These are phyloP conservation scores for Magnusiomyces tetraspermus DNA, from an alignment of 1,139 yeast species.

Conservation along the genomic window DNA sequence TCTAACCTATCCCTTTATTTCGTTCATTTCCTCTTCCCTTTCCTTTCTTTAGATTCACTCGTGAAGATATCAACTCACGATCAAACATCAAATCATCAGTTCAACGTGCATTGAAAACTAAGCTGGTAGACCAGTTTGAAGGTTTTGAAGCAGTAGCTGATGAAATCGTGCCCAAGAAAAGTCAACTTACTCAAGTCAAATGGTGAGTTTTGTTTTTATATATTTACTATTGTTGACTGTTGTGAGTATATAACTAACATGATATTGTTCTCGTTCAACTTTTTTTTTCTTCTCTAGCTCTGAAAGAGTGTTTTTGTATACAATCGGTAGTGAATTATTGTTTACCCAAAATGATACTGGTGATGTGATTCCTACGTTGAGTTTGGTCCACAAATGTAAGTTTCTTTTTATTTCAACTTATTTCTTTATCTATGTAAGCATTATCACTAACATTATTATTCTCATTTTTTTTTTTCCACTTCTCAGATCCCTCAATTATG, in stretches of 20 bases:
- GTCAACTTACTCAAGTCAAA: slow-evolving; percentile 72
- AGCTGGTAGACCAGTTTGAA: slow-evolving; percentile 64
- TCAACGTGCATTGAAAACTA: slow-evolving; percentile 72
- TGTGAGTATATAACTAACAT: too few species aligned
- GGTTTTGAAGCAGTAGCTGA: slow-evolving; percentile 66
- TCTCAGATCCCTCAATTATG: slow-evolving; percentile 50
- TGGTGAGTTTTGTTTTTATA: slow-evolving; percentile 35
- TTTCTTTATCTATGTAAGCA: not conserved
- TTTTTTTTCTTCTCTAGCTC: too few species aligned
- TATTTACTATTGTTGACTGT: too few species aligned
- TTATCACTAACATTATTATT: not conserved
- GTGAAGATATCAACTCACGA: slow-evolving; percentile 81
- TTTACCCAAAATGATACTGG: slow-evolving; percentile 79
- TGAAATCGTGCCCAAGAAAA: slow-evolving; percentile 79
- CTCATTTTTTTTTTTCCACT: too few species aligned
- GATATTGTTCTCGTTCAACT: too few species aligned
- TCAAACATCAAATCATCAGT: slow-evolving; percentile 89
- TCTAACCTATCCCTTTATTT: too few species aligned
- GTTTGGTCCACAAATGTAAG: slow-evolving; percentile 55
- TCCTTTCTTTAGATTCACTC: slow-evolving; percentile 78
- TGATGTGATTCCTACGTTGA: slow-evolving; percentile 64
- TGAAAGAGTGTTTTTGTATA: slow-evolving; percentile 73
- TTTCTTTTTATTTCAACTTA: not conserved
- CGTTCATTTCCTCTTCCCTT: too few species aligned
- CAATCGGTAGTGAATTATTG: slow-evolving; percentile 63